phyloP scores from a whole-genome alignment of 2,329 filamentous ascomycete species.

The Penicillium sp. region DNA sequence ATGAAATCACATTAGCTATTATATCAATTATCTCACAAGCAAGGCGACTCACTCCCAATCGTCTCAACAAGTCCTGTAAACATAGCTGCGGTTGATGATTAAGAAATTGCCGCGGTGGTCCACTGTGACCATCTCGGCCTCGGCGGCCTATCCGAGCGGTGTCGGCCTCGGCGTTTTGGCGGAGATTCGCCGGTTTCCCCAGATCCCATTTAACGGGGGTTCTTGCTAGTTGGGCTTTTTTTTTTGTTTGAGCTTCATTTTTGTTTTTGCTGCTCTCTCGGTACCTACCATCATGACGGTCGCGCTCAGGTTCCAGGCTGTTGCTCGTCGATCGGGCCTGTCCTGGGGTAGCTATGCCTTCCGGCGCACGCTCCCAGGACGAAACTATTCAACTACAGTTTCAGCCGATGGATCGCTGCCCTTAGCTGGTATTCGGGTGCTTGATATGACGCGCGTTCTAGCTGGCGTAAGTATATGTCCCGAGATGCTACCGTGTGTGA shows the following conservation, averaged over 20 bases:
- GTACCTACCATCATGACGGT: conserved; percentile 24
- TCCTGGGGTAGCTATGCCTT: conserved; percentile 23
- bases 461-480: conserved; percentile 69
- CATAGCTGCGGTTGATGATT: conserved; percentile 56
- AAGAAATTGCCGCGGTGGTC: conserved; percentile 7
- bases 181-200: conserved; percentile 24
- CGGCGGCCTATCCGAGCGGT: conserved; percentile 23
- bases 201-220: conserved; percentile 13
- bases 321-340: conserved; percentile 25
- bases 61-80: conserved; percentile 94
- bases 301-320: conserved; percentile 25
- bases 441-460: conserved; percentile 95
- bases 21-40: background rate
- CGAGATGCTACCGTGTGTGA: background rate
- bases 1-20: conserved; percentile 28
- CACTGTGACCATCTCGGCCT: conserved; percentile 29
- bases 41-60: conserved; percentile 73
- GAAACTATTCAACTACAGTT: conserved; percentile 44
- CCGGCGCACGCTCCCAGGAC: conserved; percentile 27
- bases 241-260: background rate
- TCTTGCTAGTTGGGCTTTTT: conserved; percentile 6
- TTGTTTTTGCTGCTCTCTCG: background rate
- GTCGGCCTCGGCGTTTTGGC: conserved; percentile 29
- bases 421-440: conserved; percentile 78
- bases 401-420: conserved; percentile 56